phyloP scores from a whole-genome alignment of 495 filamentous ascomycete species.

The Rhypophila decipiens region DNA sequence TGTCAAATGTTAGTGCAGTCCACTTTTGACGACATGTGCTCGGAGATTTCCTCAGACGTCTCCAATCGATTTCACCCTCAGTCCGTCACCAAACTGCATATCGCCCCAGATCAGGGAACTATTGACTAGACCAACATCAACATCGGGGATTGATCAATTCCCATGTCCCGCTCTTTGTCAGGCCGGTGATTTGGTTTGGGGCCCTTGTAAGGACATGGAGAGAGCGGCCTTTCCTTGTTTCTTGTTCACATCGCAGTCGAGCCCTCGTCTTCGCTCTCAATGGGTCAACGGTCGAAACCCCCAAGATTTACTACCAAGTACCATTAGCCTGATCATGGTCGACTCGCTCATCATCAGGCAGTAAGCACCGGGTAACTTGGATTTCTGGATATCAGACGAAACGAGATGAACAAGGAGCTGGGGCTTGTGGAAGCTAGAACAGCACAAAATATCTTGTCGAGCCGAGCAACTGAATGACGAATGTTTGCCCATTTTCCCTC shows the following conservation, averaged over 20 bases:
- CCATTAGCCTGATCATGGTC: background rate
- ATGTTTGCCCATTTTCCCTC: background rate
- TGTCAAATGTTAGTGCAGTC: too few species aligned
- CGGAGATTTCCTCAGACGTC: slow-evolving; percentile 14
- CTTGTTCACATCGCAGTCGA: too few species aligned
- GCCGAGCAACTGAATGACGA: background rate
- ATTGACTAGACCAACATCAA: too few species aligned
- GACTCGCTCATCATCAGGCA: background rate
- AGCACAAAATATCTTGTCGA: too few species aligned
- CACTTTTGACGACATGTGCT: background rate
- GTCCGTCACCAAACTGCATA: background rate
- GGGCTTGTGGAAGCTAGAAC: background rate
- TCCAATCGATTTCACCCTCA: background rate
- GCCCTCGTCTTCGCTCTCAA: too few species aligned
- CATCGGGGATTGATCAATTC: too few species aligned
- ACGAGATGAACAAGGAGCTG: slow-evolving; percentile 10
- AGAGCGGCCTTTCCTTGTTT: too few species aligned
- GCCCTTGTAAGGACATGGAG: too few species aligned
- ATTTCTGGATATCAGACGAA: slow-evolving; percentile 15
- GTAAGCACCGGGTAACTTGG: slow-evolving; percentile 9
- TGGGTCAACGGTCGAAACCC: too few species aligned
- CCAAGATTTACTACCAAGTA: background rate
- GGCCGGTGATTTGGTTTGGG: too few species aligned
- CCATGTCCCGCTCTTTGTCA: too few species aligned
- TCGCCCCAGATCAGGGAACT: background rate